A percentile compares a stretch with the other conserved stretches of the same genome.
phyloP scores from a whole-genome alignment of 495 filamentous ascomycete genomes.

The Extremus antarcticus region DNA sequence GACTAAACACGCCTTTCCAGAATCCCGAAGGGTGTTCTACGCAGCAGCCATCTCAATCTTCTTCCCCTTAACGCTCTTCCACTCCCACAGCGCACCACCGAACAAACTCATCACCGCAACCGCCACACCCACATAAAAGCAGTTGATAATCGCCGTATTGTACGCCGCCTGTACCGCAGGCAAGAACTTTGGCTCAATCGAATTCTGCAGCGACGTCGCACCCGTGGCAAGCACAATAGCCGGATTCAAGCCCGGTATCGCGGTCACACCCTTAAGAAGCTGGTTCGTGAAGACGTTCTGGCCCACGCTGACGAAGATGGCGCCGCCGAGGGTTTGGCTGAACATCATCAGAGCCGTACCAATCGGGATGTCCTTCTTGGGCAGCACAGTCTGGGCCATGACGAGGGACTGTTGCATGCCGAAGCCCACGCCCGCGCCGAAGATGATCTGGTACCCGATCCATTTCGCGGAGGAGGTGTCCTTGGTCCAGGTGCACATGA shows the following conservation, averaged over 20 bases:
- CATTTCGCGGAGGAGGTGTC: conserved; percentile 46
- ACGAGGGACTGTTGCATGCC: conserved; percentile 60
- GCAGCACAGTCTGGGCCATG: conserved; percentile 57
- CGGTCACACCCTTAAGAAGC: conserved; percentile 46
- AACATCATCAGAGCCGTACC: conserved; percentile 44
- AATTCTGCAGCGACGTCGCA: conserved; percentile 50
- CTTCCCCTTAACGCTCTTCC: conserved; percentile 78
- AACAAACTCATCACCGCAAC: conserved; percentile 51
- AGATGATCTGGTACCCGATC: conserved; percentile 70
- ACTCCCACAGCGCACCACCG: conserved; percentile 54
- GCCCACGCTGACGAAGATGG: conserved; percentile 27
- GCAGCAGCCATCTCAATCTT: conserved; percentile 53
- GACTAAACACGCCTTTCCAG: no score
- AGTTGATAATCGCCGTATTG: conserved; percentile 54
- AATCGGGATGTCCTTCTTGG: conserved; percentile 49
- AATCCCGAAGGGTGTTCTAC: conserved; percentile 19
- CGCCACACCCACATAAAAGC: conserved; percentile 60
- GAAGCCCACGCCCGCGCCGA: conserved; percentile 58
- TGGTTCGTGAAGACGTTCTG: conserved; percentile 45
- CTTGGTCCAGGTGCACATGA: conserved; percentile 52
- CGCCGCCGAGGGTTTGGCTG: conserved; percentile 25
- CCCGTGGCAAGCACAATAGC: conserved; percentile 45
- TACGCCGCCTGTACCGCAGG: conserved; percentile 54
- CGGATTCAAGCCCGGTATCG: conserved; percentile 41
- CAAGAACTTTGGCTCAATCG: conserved; percentile 32